phyloP scores from a whole-genome alignment of 2,329 filamentous ascomycete species.

The Exophiala bonariae region DNA sequence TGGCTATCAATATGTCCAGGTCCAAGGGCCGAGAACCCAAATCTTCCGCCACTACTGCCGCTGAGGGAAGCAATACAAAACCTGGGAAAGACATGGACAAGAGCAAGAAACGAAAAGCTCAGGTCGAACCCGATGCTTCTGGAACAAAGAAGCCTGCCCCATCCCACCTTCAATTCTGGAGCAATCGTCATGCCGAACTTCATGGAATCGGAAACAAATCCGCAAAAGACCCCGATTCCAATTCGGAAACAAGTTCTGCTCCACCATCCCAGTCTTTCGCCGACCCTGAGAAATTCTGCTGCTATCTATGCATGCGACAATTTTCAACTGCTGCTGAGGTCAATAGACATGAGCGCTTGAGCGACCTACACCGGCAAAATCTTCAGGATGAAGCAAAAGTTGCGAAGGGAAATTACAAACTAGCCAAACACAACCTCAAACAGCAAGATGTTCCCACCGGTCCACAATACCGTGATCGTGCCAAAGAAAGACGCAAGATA shows the following conservation, averaged over 20 bases:
- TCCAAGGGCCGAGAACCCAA: conserved; percentile 10
- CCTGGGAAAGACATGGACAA: conserved; percentile 42
- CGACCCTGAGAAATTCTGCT: conserved; percentile 58
- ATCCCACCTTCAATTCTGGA: conserved; percentile 70
- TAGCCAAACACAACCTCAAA: conserved; percentile 43
- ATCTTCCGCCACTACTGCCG: conserved; percentile 3
- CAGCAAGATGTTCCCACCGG: conserved; percentile 4
- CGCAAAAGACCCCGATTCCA: conserved; percentile 22
- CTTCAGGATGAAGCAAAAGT: conserved; percentile 52
- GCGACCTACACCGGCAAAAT: conserved; percentile 58
- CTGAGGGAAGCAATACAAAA: conserved; percentile 31
- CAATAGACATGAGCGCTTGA: conserved; percentile 60
- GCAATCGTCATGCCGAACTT: conserved; percentile 67
- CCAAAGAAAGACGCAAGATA: conserved; percentile 45
- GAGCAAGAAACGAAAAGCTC: conserved; percentile 47
- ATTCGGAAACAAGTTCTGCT: conserved; percentile 36
- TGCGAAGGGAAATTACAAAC: conserved; percentile 40
- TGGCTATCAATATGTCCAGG: conserved; percentile 54
- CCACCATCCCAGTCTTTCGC: conserved; percentile 59
- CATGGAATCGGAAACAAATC: conserved; percentile 50
- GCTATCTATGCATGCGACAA: conserved; percentile 61
- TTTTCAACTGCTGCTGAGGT: conserved; percentile 58
- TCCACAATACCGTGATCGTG: conserved; percentile 48
- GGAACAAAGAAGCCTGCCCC: conserved; percentile 54
- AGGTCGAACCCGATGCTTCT: conserved; percentile 35